Evolutionary conservation across 441 rosid species (phyloP).

Genomic region (Daphne laureola): DNA sequence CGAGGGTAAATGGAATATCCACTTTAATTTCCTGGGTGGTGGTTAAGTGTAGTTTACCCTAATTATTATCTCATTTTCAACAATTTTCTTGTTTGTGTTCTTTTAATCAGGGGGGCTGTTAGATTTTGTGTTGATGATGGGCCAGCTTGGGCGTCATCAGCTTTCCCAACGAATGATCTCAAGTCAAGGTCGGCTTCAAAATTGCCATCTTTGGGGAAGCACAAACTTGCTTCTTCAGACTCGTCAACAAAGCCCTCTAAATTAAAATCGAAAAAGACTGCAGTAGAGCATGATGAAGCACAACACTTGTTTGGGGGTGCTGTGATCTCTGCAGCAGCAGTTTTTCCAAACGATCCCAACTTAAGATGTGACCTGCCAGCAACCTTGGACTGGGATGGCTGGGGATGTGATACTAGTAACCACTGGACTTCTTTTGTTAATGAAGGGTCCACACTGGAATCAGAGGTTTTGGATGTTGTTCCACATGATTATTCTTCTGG

Average conservation of each 20-base stretch:
- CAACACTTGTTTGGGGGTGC: slow-evolving; percentile 28
- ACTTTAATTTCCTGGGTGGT: no score
- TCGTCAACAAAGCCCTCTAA: slow-evolving; percentile 42
- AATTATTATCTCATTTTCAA: no score
- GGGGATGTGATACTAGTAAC: slow-evolving; percentile 16
- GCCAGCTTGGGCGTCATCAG: slow-evolving; percentile 58
- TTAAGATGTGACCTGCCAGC: slow-evolving; percentile 44
- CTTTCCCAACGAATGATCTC: slow-evolving; percentile 51
- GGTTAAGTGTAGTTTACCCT: no score
- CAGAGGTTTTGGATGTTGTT: slow-evolving; percentile 21
- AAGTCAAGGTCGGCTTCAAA: slow-evolving; percentile 43
- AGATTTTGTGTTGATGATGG: slow-evolving; percentile 52
- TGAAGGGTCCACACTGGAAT: slow-evolving; percentile 26
- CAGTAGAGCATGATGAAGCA: slow-evolving; percentile 27
- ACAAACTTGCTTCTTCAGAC: slow-evolving; percentile 52
- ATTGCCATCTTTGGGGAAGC: slow-evolving; percentile 62
- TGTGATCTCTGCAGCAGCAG: slow-evolving; percentile 17
- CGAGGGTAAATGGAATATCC: no score
- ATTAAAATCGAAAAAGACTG: slow-evolving; percentile 52
- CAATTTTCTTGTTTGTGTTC: no score
- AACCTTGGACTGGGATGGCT: slow-evolving; percentile 20
- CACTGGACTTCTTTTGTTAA: slow-evolving; percentile 20
- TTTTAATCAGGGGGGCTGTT: slow-evolving; percentile 54
- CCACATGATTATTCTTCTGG: slow-evolving; percentile 42
- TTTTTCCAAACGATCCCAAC: slow-evolving; percentile 36